phyloP scores from a whole-genome alignment of 129 eudicot species.

The Dittrichia graveolens region DNA sequence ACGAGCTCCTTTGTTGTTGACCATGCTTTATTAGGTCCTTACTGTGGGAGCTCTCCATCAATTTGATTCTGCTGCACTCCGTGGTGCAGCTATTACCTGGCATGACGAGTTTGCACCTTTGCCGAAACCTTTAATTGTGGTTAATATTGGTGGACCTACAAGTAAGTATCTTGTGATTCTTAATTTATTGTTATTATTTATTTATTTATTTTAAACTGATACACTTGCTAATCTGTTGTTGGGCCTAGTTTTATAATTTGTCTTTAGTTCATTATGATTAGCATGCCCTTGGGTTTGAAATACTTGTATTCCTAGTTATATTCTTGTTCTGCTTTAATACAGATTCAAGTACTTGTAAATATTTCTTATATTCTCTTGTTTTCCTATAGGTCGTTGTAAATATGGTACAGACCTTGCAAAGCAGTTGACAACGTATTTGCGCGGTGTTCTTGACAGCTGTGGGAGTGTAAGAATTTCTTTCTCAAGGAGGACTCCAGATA shows the following conservation, averaged over 20 bases:
- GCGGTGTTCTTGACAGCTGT: conserved; percentile 73
- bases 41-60: conserved; percentile 95
- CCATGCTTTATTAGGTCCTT: conserved; percentile 59
- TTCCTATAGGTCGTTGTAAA: conserved; percentile 66
- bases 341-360: neutral
- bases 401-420: conserved; percentile 81
- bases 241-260: neutral
- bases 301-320: conserved; percentile 14
- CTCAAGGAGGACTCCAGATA: conserved; percentile 91
- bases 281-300: neutral
- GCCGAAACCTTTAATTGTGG: conserved; percentile 89
- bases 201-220: neutral
- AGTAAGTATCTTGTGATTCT: conserved; percentile 39
- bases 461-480: conserved; percentile 93
- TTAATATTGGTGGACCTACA: conserved; percentile 96
- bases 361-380: conserved; percentile 17
- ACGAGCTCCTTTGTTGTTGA: neutral
- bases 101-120: conserved; percentile 94
- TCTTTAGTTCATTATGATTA: neutral
- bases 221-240: neutral
- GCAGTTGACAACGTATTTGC: conserved; percentile 65
- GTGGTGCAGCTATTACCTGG: conserved; percentile 88
- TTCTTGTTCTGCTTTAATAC: conserved; percentile 16
- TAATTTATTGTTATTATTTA: neutral
- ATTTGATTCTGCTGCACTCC: conserved; percentile 77